Evolutionary conservation across 192 early-diverging fungal species (phyloP), one percentile per base, ranked within the genome.

Genomic region (Coemansia sp.): DNA sequence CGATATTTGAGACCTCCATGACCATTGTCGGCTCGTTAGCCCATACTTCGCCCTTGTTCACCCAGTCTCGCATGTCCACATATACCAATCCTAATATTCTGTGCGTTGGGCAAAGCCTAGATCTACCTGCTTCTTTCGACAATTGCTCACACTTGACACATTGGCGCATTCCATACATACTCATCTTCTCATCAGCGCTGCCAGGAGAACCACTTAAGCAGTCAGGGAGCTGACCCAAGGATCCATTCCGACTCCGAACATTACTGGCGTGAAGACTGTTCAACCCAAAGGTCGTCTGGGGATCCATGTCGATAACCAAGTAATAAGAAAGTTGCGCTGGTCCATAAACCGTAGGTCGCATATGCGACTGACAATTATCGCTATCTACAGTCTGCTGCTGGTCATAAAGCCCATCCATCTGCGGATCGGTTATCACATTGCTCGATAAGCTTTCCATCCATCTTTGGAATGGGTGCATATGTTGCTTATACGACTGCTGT

Each of bases 11-110:
- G 2, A 63, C 51, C 56, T 83, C 80, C 76, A 83, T 83, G 46
- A 83, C 48, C 66, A 83, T 83, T 32, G 76, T 72, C 9, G 80
- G 80, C 56, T 75, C 72, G 43, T 41, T 69, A 15, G 72, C 72
- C 80, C 80, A 83, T 66, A 83, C 80, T 36, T 78, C 66, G 54
- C 80, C 80, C 56, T 69, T 71, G 69, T 67, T 83, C 63, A 78
- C 80, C 80, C 80, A 83, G 67, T 83, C 80, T 18, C 80, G 80
- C 80, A 83, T 83, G 61, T 83, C 80, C 7, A 78, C 67, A 26
- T 63, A 69, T 15, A 73, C 63, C n/a, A 63, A 60, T 21, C 56
- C 41, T n/a, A 82, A 40, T 9, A 71, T 71, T 69, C 64, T 67
- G 67, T 82, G 80, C 18, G 77, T 66, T 4, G 74, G 68, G 15